A percentile compares a stretch with the other conserved stretches of the same genome.
Evolutionary conservation across 139 green algal genomes (phyloP).

Genomic region (Haematococcus lacustris): DNA sequence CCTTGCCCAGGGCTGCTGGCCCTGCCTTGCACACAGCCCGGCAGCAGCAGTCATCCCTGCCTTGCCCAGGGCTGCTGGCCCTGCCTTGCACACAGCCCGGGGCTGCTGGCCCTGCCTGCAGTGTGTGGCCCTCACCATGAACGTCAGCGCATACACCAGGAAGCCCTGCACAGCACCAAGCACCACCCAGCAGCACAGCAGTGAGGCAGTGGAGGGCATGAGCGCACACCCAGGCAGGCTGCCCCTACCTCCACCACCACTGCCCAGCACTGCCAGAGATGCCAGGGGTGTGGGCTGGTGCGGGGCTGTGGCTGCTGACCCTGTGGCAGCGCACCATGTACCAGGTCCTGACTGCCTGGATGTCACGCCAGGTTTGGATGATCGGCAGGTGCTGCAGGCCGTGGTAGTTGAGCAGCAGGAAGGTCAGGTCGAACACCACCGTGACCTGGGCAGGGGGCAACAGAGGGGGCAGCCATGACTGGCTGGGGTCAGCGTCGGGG

Average conservation of each 20-base stretch:
- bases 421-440: not conserved
- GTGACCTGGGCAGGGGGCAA: not conserved
- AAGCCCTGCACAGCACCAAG: not conserved
- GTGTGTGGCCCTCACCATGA: not conserved
- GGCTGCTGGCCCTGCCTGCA: not conserved
- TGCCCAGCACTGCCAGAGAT: not conserved
- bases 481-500: not conserved
- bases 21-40: no score
- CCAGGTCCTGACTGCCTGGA: not conserved
- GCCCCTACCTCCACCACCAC: not conserved
- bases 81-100: no score
- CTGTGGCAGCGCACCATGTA: not conserved
- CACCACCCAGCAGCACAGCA: not conserved
- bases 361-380: not conserved
- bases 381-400: not conserved
- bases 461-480: not conserved
- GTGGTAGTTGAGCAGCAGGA: not conserved
- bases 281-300: no score
- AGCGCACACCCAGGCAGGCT: not conserved
- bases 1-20: no score
- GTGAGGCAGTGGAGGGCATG: not conserved
- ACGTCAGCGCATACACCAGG: not conserved
- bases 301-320: not conserved
- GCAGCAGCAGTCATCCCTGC: no score
- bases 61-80: no score